A percentile compares a stretch with the other conserved stretches of the same genome.
Conservation (phyloP, 352 stramenopile species). For the Blastocystis sp. region DNA sequence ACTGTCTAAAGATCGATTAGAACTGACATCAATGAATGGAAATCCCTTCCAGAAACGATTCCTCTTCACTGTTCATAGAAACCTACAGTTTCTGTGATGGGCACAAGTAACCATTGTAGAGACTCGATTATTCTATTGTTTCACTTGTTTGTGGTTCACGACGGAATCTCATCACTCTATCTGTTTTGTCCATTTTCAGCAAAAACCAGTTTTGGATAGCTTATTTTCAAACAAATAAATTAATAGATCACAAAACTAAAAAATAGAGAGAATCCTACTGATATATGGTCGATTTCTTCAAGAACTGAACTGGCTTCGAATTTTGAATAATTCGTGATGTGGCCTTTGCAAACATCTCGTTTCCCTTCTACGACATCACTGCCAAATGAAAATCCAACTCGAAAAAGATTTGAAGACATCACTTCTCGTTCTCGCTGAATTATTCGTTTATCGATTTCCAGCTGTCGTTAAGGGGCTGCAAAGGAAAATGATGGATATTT, state of each 20-base stretch:
- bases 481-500: background rate
- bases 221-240: background rate
- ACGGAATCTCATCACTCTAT: background rate
- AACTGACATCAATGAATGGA: background rate
- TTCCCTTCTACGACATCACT: background rate
- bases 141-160: background rate
- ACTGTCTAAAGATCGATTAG: background rate
- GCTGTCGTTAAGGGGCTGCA: background rate
- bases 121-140: background rate
- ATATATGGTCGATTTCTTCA: background rate
- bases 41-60: background rate
- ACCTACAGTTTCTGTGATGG: conserved; percentile 41
- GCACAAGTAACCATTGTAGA: conserved; percentile 58
- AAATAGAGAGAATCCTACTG: background rate
- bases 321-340: background rate
- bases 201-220: background rate
- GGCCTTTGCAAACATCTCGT: background rate
- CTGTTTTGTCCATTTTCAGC: background rate
- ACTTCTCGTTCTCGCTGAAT: conserved; percentile 35
- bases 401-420: background rate
- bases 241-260: background rate
- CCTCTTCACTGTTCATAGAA: background rate
- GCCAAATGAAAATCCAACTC: background rate
- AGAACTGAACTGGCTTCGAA: background rate
- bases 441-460: conserved; percentile 17